These are phyloP conservation scores for Solanum lycopersicoides DNA, from an alignment of 257 asterid species.

Conservation along the genomic window DNA sequence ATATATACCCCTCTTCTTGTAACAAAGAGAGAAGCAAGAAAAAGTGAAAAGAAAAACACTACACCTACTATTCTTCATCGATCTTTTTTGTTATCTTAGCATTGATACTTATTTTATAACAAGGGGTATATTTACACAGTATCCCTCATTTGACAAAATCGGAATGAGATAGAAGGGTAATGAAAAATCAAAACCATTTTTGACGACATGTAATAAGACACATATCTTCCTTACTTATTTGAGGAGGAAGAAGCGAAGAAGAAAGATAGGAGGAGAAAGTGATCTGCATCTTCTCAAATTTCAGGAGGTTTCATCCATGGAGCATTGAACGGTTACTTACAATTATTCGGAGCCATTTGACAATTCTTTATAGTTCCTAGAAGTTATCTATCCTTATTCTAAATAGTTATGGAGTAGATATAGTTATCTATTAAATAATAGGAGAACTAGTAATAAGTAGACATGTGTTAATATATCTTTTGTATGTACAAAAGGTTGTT, in stretches of 20 bases:
- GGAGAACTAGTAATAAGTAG: background rate
- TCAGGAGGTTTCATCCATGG: background rate
- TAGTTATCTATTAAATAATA: no score
- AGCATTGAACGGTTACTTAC: background rate
- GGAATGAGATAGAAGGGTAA: background rate
- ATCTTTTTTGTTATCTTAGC: no score
- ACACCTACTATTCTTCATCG: background rate
- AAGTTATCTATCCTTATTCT: background rate
- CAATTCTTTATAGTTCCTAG: no score
- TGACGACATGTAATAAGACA: background rate
- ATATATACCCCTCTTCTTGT: background rate
- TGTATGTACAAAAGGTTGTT: background rate
- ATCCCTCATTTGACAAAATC: background rate
- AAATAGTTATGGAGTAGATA: background rate
- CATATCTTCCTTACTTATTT: background rate
- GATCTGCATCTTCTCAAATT: background rate
- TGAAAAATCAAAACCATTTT: background rate
- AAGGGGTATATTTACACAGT: background rate
- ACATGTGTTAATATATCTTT: background rate
- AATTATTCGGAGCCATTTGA: background rate
- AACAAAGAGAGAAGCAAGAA: background rate
- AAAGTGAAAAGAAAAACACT: background rate
- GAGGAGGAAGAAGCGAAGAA: background rate
- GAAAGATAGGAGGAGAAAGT: background rate
- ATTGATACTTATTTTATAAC: no score